These are phyloP conservation scores for Aspergillus ruber DNA, from an alignment of 2,329 filamentous ascomycete genomes.

Conservation along the genomic window DNA sequence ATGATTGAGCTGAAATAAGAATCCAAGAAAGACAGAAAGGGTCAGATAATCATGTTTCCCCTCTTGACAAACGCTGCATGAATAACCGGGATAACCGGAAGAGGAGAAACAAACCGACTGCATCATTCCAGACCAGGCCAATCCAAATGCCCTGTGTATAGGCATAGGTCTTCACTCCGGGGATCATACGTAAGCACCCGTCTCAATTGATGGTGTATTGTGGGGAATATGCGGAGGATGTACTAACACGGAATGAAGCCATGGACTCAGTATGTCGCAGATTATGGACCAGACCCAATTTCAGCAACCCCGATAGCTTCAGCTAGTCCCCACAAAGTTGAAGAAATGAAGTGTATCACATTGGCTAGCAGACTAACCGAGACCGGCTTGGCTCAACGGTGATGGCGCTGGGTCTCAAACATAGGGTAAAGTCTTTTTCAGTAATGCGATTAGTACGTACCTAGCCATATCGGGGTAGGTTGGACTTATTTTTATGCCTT, in stretches of 20 bases:
- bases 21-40: too few relatives aligned
- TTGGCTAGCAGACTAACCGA: background rate
- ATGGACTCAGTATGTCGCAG: background rate
- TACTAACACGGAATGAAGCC: background rate
- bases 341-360: background rate
- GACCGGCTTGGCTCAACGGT: background rate
- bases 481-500: background rate
- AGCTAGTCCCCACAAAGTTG: background rate
- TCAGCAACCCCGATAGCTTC: background rate
- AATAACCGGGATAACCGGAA: background rate
- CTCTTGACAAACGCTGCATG: background rate
- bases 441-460: background rate
- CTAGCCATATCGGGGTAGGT: background rate
- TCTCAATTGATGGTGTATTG: background rate
- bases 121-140: background rate
- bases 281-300: background rate
- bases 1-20: background rate
- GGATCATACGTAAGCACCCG: background rate
- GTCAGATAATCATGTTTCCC: background rate
- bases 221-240: background rate
- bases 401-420: background rate
- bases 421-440: background rate
- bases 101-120: background rate
- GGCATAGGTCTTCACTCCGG: too few relatives aligned
- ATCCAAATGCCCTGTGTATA: background rate